Base-by-base conservation (phyloP, 148 eudicot species). In the Rhododendron molle region DNA sequence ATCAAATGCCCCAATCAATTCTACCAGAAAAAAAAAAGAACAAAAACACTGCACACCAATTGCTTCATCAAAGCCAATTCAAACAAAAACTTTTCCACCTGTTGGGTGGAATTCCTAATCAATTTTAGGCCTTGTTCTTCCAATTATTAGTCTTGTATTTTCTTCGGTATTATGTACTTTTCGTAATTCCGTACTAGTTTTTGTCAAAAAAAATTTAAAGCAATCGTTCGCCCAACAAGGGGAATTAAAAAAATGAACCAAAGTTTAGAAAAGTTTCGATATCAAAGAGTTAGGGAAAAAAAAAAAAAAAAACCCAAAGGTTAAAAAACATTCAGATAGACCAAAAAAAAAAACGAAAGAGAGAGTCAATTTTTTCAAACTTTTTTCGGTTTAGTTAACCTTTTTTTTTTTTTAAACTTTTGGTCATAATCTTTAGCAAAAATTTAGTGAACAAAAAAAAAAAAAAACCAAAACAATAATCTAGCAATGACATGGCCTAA, bases 1-100 rank as follows among this genome's bases (percentile, higher is more conserved):
- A 86, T 32, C n/a, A 92, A 88, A 89, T 87, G 83, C 74, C 87
- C 74, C 74, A 88, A 78, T 54, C 78, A 86, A 83, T 12, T 76
- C 56, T 10, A 0, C 20, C 13, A 12, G 34, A 32, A 83, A 78
- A 46, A 20, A 73, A 50, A 32, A 4, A 30, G 47, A 71, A 44
- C n/a, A 18, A 14, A 1, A 15, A 71, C 76, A 1, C 10, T 58
- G 23, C 65, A 50, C 54, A 13, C 54, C 54, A 50, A 54, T 54
- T 15, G 58, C 20, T 58, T 58, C 65, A 20, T 20, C n/a, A 18
- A 16, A 18, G 26, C 65, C 65, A 58, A 58, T 58, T 58, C 65
- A 58, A 58, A 58, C n/a, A 58, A 21, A 20, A 20, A 58, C 65
- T 20, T 58, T 21, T 20, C 65, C n/a, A 20, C 8, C 65, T 20